phyloP scores from a whole-genome alignment of 768 basidiomycete genomes.

The Hemileccinum rubropunctum region DNA sequence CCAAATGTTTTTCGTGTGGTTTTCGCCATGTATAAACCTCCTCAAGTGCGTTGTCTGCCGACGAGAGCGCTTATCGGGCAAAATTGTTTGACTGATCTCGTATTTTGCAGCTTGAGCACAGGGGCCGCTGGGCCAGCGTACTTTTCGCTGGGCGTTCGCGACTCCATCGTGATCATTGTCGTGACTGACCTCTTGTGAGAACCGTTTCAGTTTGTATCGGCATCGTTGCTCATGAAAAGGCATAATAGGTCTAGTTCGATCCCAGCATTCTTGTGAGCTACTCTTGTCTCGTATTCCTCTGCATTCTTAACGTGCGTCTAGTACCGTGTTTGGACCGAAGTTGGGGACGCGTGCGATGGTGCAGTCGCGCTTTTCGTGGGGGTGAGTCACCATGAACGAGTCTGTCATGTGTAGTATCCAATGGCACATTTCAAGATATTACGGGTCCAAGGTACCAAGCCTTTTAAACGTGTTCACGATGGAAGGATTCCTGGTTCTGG shows the following conservation, averaged over 20 bases:
- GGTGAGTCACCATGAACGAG: constrained; percentile 30
- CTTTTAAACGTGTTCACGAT: constrained; percentile 47
- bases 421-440: constrained; percentile 32
- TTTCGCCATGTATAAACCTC: constrained; percentile 45
- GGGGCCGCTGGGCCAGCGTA: constrained; percentile 51
- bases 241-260: constrained; percentile 15
- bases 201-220: neutral
- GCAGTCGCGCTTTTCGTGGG: constrained; percentile 52
- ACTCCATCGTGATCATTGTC: constrained; percentile 40
- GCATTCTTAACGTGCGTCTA: constrained; percentile 9
- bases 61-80: no score
- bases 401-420: neutral
- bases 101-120: constrained; percentile 39
- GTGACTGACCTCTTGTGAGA: constrained; percentile 46
- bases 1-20: no score
- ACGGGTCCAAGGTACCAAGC: constrained; percentile 39
- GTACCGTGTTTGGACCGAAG: constrained; percentile 52
- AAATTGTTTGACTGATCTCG: neutral
- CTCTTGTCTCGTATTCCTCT: no score
- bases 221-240: constrained; percentile 7
- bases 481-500: constrained; percentile 56
- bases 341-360: no score
- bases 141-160: constrained; percentile 45
- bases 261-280: no score
- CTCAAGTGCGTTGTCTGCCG: constrained; percentile 32